Percentiles rank a stretch among this genome's conserved stretches.
These are phyloP conservation scores for Inga leiocalycina DNA, from an alignment of 306 rosid species.

Conservation along the genomic window DNA sequence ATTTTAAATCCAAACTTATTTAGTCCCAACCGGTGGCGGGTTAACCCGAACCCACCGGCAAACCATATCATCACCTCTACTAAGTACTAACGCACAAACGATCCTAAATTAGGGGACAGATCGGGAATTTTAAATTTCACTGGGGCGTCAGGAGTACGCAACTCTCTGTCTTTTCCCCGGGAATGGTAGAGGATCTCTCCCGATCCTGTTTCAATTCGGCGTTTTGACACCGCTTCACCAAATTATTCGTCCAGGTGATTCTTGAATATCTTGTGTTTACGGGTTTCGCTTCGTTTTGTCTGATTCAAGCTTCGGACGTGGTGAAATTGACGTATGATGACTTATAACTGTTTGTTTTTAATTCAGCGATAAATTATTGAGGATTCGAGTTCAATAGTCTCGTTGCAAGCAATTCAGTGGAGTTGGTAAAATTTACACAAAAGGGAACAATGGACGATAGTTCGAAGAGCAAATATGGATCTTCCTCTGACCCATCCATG, in stretches of 20 bases:
- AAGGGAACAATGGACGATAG: slow-evolving; percentile 62
- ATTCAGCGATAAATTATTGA: background rate
- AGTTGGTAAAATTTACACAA: background rate
- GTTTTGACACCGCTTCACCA: background rate
- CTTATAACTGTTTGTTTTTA: background rate
- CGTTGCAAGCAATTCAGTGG: background rate
- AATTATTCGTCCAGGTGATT: background rate
- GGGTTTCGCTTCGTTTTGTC: slow-evolving; percentile 10
- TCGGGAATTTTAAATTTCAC: background rate
- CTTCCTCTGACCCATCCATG: slow-evolving; percentile 64
- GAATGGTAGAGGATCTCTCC: background rate
- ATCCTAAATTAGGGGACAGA: background rate
- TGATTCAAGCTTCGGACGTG: slow-evolving; percentile 21
- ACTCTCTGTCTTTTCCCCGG: background rate
- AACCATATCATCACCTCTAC: too few species aligned
- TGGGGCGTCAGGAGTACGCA: background rate
- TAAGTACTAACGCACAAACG: too few species aligned
- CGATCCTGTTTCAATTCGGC: background rate
- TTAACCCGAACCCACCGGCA: too few species aligned
- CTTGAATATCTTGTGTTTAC: background rate
- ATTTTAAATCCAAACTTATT: too few species aligned
- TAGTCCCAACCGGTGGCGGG: too few species aligned
- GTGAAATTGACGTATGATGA: background rate
- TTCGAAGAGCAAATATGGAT: slow-evolving; percentile 64
- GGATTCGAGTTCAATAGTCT: background rate